phyloP scores from a whole-genome alignment of 345 rosid genomes.

The Citrus unshiu region DNA sequence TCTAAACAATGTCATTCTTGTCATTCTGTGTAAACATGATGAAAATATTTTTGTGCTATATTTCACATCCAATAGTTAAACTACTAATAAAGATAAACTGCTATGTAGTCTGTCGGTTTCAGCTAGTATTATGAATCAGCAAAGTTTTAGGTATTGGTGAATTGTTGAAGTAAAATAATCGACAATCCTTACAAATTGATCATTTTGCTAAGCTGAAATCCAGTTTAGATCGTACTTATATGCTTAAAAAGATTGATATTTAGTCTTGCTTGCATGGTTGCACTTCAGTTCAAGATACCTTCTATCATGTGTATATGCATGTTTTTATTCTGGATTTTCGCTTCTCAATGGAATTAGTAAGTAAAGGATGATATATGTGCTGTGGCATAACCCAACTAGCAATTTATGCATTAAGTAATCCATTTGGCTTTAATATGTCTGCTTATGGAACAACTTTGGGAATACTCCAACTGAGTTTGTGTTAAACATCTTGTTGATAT shows the following conservation, averaged over 20 bases:
- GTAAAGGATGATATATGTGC: background rate
- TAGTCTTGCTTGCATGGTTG: background rate
- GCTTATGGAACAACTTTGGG: background rate
- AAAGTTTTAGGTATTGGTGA: background rate
- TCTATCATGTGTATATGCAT: background rate
- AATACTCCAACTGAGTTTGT: background rate
- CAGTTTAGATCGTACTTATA: background rate
- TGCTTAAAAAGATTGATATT: background rate
- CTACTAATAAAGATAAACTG: too few relatives aligned
- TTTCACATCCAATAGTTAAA: background rate
- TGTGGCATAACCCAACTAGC: background rate
- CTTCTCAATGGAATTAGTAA: background rate
- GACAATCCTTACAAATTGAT: background rate
- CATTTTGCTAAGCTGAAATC: background rate
- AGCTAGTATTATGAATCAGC: background rate
- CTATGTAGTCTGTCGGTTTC: background rate
- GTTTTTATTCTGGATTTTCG: background rate
- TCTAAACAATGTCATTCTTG: background rate
- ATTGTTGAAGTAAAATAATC: background rate
- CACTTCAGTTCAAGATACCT: background rate
- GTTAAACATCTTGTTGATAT: background rate
- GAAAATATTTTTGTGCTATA: background rate
- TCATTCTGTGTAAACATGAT: background rate
- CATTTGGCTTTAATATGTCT: background rate
- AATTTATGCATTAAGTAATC: background rate